These are phyloP conservation scores for Dendrobium chrysotoxum DNA, from an alignment of 106 monocot species.

Conservation along the genomic window DNA sequence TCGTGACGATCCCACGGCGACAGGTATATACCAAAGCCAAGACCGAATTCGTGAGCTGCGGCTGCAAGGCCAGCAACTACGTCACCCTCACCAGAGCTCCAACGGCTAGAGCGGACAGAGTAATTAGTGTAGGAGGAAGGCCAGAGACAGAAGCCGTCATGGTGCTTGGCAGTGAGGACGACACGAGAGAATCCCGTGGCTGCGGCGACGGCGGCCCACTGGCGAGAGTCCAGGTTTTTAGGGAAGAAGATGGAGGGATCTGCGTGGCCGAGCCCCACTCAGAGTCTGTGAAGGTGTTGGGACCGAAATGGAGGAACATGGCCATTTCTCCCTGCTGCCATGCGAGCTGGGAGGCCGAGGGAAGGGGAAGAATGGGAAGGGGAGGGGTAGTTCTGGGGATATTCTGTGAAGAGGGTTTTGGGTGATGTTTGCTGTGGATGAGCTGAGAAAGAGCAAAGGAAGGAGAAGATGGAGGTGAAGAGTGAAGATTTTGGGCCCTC, in stretches of 20 bases:
- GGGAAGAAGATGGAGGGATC: slow-evolving; percentile 66
- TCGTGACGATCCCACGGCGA: slow-evolving; percentile 98
- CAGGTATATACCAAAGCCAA: slow-evolving; percentile 76
- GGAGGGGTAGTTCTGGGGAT: slow-evolving; percentile 39
- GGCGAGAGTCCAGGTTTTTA: slow-evolving; percentile 46
- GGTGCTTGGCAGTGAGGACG: slow-evolving; percentile 90
- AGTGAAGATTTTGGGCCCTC: not conserved
- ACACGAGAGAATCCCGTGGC: slow-evolving; percentile 57
- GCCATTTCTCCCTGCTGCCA: slow-evolving; percentile 88
- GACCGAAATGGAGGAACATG: slow-evolving; percentile 94
- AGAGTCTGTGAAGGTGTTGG: slow-evolving; percentile 97
- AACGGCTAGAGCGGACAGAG: slow-evolving; percentile 59
- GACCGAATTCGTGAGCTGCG: slow-evolving; percentile 50
- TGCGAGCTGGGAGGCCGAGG: slow-evolving; percentile 56
- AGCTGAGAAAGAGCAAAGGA: not conserved
- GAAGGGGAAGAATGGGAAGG: slow-evolving; percentile 71
- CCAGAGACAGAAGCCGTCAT: slow-evolving; percentile 99
- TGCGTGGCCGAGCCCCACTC: slow-evolving; percentile 78
- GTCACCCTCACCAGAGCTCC: slow-evolving; percentile 64
- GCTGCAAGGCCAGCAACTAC: slow-evolving; percentile 71
- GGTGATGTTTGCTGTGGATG: not conserved
- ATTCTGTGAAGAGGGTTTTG: not conserved
- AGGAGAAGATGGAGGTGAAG: not conserved
- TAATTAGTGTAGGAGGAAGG: slow-evolving; percentile 81
- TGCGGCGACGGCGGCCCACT: slow-evolving; percentile 63